Evolutionary conservation across 148 eudicot species (phyloP), one percentile per base, ranked within the genome.

Genomic region (Polygonum maritimum): DNA sequence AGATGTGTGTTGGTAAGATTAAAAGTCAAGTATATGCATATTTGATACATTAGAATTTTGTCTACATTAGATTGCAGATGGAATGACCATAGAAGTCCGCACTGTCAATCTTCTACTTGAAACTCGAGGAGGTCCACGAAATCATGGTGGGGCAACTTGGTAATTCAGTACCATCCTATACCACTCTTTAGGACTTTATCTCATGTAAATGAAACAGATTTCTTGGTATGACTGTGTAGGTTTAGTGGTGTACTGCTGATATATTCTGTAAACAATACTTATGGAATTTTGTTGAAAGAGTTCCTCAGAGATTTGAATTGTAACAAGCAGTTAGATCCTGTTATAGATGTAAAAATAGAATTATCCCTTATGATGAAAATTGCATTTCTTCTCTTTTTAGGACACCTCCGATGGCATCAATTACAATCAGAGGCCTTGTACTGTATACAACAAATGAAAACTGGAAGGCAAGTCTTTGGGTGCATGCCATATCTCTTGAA

Each of bases 331-430:
- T 58, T 58, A 36, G 65, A 54, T 60, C 36, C 15, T 60, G 3
- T 31, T 22, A 22, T 36, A 60, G 14, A 22, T 11, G 67, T 10
- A 60, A 22, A 22, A 10, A 60, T 18, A 18, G 9, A 22, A 22
- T 26, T 19, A 55, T 8, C 10, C 67, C 0, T 3, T 3, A 60
- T 26, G 67, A 22, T 60, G 35, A 58, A 58, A 58, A 58, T 60
- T 60, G 14, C 5, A 5, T 31, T 63, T 21, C 14, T 67, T 70
- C 39, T 70, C 80, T 79, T 36, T 74, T 18, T 80, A 94, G 98
- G 98, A 88, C 95, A 75, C 88, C 97, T 63, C 98, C 98, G 6
- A 92, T 94, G 97, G 98, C 98, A 39, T 92, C 98, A 75, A 82
- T 94, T 75, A 94, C 97, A 63, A 88, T 94, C 26, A 91, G 94